phyloP scores from a whole-genome alignment of 306 rosid species.

The Medicago arabica region DNA sequence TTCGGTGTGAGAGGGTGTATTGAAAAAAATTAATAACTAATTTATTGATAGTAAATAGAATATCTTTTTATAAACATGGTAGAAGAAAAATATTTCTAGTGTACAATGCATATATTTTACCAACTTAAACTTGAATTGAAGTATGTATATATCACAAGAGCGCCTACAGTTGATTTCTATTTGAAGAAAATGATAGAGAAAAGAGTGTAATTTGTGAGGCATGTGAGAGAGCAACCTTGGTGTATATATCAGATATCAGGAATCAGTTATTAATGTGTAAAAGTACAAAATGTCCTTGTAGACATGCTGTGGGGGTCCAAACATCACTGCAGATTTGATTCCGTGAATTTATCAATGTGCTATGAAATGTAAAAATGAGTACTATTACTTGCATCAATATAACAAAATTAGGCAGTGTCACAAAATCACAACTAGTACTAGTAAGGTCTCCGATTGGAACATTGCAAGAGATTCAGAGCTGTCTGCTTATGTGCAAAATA shows the following conservation, averaged over 20 bases:
- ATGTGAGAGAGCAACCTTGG: constrained; percentile 9
- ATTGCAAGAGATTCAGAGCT: constrained; percentile 83
- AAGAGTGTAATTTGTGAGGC: not conserved
- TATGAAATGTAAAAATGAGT: not conserved
- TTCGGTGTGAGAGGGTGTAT: no score
- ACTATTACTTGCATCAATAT: constrained; percentile 22
- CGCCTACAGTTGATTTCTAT: no score
- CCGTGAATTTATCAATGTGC: constrained; percentile 13
- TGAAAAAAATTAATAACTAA: not conserved
- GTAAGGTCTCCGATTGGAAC: constrained; percentile 47
- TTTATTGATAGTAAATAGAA: not conserved
- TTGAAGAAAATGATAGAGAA: not conserved
- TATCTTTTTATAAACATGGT: no score
- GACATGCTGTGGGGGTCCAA: not conserved
- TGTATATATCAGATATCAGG: not conserved
- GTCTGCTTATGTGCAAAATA: constrained; percentile 46
- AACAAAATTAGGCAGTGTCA: constrained; percentile 20
- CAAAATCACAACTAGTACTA: not conserved
- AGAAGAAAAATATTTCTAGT: no score
- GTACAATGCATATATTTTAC: no score
- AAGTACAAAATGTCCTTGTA: constrained; percentile 23
- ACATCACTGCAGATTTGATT: constrained; percentile 6
- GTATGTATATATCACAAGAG: no score
- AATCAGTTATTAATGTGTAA: not conserved
- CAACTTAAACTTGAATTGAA: no score